Base-by-base conservation (phyloP, 306 rosid genomes). In the Dryas alaskensis region DNA sequence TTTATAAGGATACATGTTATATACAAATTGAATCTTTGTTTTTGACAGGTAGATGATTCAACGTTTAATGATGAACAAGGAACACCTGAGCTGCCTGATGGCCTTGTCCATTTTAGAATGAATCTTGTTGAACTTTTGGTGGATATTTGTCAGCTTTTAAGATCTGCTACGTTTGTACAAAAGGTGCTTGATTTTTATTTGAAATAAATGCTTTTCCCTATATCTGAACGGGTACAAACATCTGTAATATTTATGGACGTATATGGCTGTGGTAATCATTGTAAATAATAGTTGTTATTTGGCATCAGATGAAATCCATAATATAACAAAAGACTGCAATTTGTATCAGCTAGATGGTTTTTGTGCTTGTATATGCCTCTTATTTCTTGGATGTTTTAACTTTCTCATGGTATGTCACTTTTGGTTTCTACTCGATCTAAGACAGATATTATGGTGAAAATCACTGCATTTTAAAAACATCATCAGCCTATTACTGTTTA, bases 111-210 rank as follows among this genome's bases (percentile, higher is more conserved):
- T 81, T 93, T 91, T 81, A 88, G 97, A 85, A 80, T 72, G 87
- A 90, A 93, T 76, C 88, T 91, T 57, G 91, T 89, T 78, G 98
- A 93, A 69, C 96, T 93, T 78, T 81, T 93, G 82, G 98, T 93
- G 81, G 98, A 93, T 83, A 88, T 88, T 78, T 89, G 97, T 84
- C 97, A 93, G 77, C 83, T 93, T 68, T 81, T 93, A 83, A 85
- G 92, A 79, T 88, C 98, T 75, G 54, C 92, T 55, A 75, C 79
- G 70, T 91, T 87, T 79, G 76, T 85, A 61, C 94, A 91, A 81
- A 91, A 91, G 98, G 98, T 93, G 78, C 74, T 79, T 65, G 55
- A 60, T 55, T 44, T 78, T 60, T 10, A 16, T 73, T n/a, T 61
- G n/a, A 46, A 66, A 42, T 67, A 57, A 57, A 11, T 45, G 59